Evolutionary conservation across 768 basidiomycete genomes (phyloP).

Genomic region (Leccinellum luteum): DNA sequence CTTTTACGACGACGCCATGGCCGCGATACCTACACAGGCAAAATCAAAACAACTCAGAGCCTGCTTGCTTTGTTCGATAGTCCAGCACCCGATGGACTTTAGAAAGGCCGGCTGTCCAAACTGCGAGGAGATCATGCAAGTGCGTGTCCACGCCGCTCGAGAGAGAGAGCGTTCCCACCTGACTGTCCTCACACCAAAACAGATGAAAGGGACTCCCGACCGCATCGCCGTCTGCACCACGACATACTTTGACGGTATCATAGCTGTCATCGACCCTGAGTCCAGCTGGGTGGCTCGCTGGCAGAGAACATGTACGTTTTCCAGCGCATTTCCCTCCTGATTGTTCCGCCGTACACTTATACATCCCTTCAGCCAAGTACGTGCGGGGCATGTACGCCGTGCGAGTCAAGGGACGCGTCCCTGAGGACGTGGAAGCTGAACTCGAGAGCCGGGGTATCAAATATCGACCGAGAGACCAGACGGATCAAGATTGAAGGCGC

Average conservation of each 20-base stretch:
- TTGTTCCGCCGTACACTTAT: constrained; percentile 4
- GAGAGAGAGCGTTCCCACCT: background rate
- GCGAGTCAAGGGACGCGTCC: constrained; percentile 80
- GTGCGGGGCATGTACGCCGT: constrained; percentile 92
- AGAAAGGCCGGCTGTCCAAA: constrained; percentile 89
- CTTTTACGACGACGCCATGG: constrained; percentile 25
- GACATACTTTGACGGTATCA: constrained; percentile 88
- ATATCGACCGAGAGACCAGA: constrained; percentile 83
- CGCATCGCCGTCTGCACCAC: constrained; percentile 86
- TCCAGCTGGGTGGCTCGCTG: constrained; percentile 95
- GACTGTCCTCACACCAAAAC: background rate
- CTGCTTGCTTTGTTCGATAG: constrained; percentile 90
- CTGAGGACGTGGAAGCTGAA: constrained; percentile 82
- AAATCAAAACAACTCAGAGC: constrained; percentile 80
- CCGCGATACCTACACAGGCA: constrained; percentile 55
- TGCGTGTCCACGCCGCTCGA: constrained; percentile 33
- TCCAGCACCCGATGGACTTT: constrained; percentile 84
- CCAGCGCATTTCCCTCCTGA: too few relatives aligned
- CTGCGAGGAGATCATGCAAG: constrained; percentile 94
- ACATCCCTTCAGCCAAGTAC: constrained; percentile 66
- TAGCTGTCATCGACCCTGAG: constrained; percentile 82
- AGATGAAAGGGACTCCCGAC: constrained; percentile 90
- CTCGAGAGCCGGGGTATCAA: constrained; percentile 74
- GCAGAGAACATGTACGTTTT: constrained; percentile 83
- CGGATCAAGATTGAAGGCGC: constrained; percentile 57